These are phyloP conservation scores for Tuctoria greenei DNA, from an alignment of 176 grass and related monocot genomes.

Conservation along the genomic window DNA sequence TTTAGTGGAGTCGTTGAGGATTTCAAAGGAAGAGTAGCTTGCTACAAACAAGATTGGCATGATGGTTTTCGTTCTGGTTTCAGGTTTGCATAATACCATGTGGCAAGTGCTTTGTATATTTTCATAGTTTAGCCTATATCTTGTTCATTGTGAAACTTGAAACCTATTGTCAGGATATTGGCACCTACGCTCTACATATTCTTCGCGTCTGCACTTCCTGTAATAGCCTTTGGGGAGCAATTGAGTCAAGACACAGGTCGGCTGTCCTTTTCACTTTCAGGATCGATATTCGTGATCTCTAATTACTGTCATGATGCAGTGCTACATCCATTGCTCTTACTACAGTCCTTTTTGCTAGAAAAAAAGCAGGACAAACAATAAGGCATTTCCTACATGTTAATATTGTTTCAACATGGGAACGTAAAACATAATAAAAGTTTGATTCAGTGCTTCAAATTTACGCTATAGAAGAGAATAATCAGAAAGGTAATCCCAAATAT, in stretches of 20 bases:
- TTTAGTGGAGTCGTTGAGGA: slow-evolving; percentile 68
- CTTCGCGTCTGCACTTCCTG: slow-evolving; percentile 78
- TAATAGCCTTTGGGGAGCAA: slow-evolving; percentile 84
- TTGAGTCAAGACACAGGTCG: slow-evolving; percentile 71
- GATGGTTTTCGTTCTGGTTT: slow-evolving; percentile 56
- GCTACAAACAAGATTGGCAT: slow-evolving; percentile 78
- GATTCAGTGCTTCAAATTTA: not conserved
- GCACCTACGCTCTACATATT: slow-evolving; percentile 83
- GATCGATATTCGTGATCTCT: not conserved
- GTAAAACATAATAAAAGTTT: not conserved
- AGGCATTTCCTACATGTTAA: not conserved
- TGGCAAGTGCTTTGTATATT: slow-evolving; percentile 8
- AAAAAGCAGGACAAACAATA: not conserved
- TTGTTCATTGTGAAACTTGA: slow-evolving; percentile 28
- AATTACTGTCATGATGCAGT: not conserved
- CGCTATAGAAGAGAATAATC: not conserved
- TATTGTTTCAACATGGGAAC: not conserved
- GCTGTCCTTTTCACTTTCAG: not conserved
- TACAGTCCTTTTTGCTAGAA: not conserved
- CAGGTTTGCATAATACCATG: slow-evolving; percentile 38
- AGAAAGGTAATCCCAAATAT: not conserved
- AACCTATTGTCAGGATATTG: slow-evolving; percentile 63
- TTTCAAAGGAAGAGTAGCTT: slow-evolving; percentile 70
- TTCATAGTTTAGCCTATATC: not conserved
- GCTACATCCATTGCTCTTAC: not conserved